Base-by-base conservation (phyloP, 441 rosid species). In the Syzygium malaccense region DNA sequence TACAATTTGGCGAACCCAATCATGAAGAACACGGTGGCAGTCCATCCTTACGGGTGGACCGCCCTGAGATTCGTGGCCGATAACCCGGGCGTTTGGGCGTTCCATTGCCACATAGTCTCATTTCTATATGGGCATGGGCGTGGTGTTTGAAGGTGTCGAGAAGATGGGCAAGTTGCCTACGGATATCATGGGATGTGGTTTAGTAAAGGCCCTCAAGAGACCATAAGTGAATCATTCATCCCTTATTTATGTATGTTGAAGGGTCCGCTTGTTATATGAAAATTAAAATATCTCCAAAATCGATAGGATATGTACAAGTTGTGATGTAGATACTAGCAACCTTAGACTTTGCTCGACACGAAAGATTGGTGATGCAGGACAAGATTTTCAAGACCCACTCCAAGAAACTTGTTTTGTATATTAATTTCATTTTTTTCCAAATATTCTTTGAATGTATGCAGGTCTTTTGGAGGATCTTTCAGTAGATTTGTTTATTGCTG, bases 41-140 rank as follows among this genome's bases (percentile, higher is more conserved):
- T 96, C 0, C 97, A 94, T 85, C 95, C 97, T 14, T 95, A 86
- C 41, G 95, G 97, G 0, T 96, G 97, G 97, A 95, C 97, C 0
- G 96, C 95, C n/a, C 85, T 96, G 88, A 89, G 96, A 71, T 96
- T 96, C 64, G 88, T 84, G 79, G 93, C 95, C 4, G 92, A 97
- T 88, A 97, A 97, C 19, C 96, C 96, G 0, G 96, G 97, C 17
- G 94, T 90, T 7, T 96, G 98, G 99, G 87, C 93, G 4, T 95
- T 96, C 85, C 97, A 95, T 66, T 97, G 98, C 88, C 98, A 97
- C 58, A 94, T 95, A 95, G 75, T 92, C 98, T 2, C 99, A 95
- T 91, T 93, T 96, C 49, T 93, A 80, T 62, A 93, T 95, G 98
- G 99, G 99, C 3, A 96, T 95, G 99, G 93, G 94, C 4, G 92